These are phyloP conservation scores for Penicillium carneum DNA, from an alignment of 2,329 filamentous ascomycete species.

Conservation along the genomic window DNA sequence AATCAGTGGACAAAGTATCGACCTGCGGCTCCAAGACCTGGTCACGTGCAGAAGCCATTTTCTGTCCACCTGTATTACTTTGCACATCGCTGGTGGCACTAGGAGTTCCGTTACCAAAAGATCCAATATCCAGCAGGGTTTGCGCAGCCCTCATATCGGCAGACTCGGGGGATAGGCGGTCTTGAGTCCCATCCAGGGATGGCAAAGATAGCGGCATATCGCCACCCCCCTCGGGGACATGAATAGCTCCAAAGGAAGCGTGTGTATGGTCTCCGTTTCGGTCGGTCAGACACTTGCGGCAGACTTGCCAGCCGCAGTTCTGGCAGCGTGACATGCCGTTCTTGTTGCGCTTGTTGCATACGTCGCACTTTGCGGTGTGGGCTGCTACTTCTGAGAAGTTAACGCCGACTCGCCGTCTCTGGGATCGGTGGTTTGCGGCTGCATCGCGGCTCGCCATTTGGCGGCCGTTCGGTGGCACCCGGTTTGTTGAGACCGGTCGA, in stretches of 20 bases:
- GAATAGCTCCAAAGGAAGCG: conserved; percentile 11
- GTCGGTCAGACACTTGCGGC: conserved; percentile 19
- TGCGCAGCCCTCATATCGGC: conserved; percentile 1
- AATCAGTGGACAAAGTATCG: not conserved
- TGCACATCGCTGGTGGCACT: too few relatives aligned
- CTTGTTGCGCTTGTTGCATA: conserved; percentile 25
- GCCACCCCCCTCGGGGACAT: conserved; percentile 9
- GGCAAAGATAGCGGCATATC: not conserved
- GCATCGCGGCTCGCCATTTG: not conserved
- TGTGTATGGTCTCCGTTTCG: conserved; percentile 21
- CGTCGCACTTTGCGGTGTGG: conserved; percentile 28
- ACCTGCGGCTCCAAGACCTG: not conserved
- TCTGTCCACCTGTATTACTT: not conserved
- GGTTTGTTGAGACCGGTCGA: not conserved
- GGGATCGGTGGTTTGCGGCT: not conserved
- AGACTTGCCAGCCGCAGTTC: conserved; percentile 27
- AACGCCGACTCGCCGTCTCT: conserved; percentile 14
- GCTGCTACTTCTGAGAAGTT: conserved; percentile 25
- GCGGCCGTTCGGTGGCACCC: not conserved
- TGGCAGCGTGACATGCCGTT: conserved; percentile 26
- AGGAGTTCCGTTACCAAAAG: not conserved
- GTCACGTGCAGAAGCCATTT: not conserved
- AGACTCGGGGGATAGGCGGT: not conserved
- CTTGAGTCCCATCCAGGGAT: not conserved
- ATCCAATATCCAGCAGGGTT: conserved; percentile 3